phyloP scores from a whole-genome alignment of 495 filamentous ascomycete species.

The Xylaria longipes region DNA sequence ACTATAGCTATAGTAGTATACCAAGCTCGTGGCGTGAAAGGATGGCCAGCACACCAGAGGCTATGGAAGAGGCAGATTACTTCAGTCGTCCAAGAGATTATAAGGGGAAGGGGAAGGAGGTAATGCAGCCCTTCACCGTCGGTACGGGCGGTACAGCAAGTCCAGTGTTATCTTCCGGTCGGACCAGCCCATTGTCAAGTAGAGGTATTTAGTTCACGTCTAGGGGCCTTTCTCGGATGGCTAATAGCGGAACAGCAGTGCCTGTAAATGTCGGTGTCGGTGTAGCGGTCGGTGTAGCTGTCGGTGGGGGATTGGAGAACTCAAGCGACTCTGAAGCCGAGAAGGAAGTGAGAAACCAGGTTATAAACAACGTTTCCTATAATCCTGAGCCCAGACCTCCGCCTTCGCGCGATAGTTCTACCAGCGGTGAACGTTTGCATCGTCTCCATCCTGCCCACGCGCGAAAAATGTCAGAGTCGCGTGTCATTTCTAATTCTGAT shows the following conservation, averaged over 20 bases:
- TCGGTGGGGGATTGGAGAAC: conserved; percentile 24
- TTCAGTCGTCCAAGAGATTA: conserved; percentile 24
- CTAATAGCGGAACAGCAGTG: conserved; percentile 29
- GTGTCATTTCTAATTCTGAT: conserved; percentile 23
- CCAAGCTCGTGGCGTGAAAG: conserved; percentile 40
- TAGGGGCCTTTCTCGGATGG: conserved; percentile 25
- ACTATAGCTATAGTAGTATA: conserved; percentile 51
- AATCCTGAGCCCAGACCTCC: conserved; percentile 19
- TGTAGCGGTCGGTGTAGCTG: conserved; percentile 24
- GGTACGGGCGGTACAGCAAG: conserved; percentile 17
- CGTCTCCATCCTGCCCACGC: conserved; percentile 28
- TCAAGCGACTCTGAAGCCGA: conserved; percentile 31
- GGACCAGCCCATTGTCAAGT: conserved; percentile 29
- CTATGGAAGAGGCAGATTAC: conserved; percentile 25
- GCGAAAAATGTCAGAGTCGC: conserved; percentile 27
- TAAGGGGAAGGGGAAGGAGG: conserved; percentile 37
- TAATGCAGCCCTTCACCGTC: conserved; percentile 20
- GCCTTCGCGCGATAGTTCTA: conserved; percentile 23
- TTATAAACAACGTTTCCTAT: conserved; percentile 18
- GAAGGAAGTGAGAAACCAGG: conserved; percentile 27
- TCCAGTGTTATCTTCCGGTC: conserved; percentile 23
- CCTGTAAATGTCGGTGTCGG: conserved; percentile 24
- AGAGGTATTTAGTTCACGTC: conserved; percentile 30
- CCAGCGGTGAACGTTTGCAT: conserved; percentile 24
- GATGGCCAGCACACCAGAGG: conserved; percentile 26